These are phyloP conservation scores for Rhizoctonia solani DNA, from an alignment of 1,284 basidiomycete genomes.

Conservation along the genomic window DNA sequence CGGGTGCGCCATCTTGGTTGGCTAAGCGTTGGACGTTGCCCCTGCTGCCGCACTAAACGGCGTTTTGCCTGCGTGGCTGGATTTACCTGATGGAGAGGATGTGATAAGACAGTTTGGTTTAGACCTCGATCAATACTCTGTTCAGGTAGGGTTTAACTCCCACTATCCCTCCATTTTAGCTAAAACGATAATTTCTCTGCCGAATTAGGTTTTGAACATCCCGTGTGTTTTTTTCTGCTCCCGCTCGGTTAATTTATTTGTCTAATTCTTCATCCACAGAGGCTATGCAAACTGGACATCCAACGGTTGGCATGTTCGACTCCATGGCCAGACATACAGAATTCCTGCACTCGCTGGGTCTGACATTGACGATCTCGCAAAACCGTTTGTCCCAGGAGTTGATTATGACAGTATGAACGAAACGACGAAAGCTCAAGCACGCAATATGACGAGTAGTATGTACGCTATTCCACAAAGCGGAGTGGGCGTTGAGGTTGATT, in stretches of 20 bases:
- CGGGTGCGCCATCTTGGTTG: too few species aligned
- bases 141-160: slow-evolving; percentile 11
- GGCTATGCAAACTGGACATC: slow-evolving; percentile 40
- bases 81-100: slow-evolving; percentile 35
- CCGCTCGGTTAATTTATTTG: too few species aligned
- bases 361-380: slow-evolving; percentile 34
- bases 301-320: slow-evolving; percentile 38
- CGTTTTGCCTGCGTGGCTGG: slow-evolving; percentile 36
- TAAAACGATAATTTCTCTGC: too few species aligned
- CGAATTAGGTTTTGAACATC: slow-evolving; percentile 35
- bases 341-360: slow-evolving; percentile 33
- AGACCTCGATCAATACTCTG: slow-evolving; percentile 28
- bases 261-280: slow-evolving; percentile 1
- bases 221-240: slow-evolving; percentile 27
- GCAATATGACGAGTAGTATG: slow-evolving; percentile 36
- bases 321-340: slow-evolving; percentile 39
- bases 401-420: slow-evolving; percentile 35
- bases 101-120: slow-evolving; percentile 34
- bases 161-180: background rate
- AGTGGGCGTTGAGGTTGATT: slow-evolving; percentile 33
- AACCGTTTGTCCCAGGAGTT: slow-evolving; percentile 35
- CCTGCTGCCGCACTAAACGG: slow-evolving; percentile 31
- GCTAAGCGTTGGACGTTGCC: slow-evolving; percentile 11
- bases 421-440: slow-evolving; percentile 26
- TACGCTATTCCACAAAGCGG: slow-evolving; percentile 29